phyloP scores from a whole-genome alignment of 148 eudicot species.

The Polygonum maritimum region DNA sequence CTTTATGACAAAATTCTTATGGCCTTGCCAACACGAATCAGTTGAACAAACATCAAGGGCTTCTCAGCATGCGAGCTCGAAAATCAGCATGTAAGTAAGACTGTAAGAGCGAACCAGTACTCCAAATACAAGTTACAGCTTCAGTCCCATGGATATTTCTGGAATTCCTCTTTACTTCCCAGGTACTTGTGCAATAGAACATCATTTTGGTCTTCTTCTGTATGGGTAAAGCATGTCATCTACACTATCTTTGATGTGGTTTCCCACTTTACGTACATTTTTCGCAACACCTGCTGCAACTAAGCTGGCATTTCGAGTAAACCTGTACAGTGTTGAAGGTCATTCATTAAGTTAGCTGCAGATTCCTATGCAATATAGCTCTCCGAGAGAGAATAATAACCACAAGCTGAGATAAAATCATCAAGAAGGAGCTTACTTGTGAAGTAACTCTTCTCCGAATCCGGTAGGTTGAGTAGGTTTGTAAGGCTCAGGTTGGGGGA shows the following conservation, averaged over 20 bases:
- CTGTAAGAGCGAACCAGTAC: neutral
- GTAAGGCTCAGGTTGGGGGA: slow-evolving; percentile 44
- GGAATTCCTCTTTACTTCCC: neutral
- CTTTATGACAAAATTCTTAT: neutral
- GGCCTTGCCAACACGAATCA: neutral
- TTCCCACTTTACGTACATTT: slow-evolving; percentile 72
- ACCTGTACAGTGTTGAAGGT: slow-evolving; percentile 30
- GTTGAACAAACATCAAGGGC: neutral
- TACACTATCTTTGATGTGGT: slow-evolving; percentile 55
- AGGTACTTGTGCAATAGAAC: neutral
- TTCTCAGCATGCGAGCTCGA: neutral
- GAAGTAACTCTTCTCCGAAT: slow-evolving; percentile 60
- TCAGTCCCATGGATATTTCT: neutral
- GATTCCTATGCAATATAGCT: too few relatives aligned
- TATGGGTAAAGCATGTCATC: slow-evolving; percentile 74
- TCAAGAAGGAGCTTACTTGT: slow-evolving; percentile 39
- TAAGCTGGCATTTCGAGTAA: slow-evolving; percentile 68
- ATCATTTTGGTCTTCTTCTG: slow-evolving; percentile 66
- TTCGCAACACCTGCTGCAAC: slow-evolving; percentile 85
- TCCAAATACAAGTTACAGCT: neutral
- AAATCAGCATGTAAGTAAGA: neutral
- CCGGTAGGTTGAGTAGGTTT: slow-evolving; percentile 38
- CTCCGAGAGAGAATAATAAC: neutral
- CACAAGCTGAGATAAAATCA: neutral
- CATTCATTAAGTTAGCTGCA: too few relatives aligned